Percentiles rank a stretch among this genome's conserved stretches.
Evolutionary conservation across 2,329 filamentous ascomycete species (phyloP).

Genomic region (Hypoxylon sp.): DNA sequence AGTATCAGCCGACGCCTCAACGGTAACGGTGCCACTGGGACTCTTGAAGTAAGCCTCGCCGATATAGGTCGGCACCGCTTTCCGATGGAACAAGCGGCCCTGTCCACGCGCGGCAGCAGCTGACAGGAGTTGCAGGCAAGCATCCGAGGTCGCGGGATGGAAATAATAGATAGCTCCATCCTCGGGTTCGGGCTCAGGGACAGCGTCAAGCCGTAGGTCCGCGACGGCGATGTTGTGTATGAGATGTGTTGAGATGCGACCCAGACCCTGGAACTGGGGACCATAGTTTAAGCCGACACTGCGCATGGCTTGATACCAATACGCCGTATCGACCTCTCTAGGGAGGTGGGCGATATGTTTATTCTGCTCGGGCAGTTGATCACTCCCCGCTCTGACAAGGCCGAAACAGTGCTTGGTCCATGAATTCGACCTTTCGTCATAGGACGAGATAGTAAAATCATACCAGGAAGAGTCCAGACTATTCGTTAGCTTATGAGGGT

Average conservation of each 20-base stretch:
- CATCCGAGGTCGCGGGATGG: neutral
- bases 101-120: neutral
- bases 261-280: conserved; percentile 39
- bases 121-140: neutral
- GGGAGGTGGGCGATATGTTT: conserved; percentile 11
- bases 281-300: conserved; percentile 48
- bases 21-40: neutral
- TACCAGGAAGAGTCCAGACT: conserved; percentile 46
- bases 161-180: neutral
- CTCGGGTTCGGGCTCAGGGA: neutral
- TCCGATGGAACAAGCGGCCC: neutral
- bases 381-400: conserved; percentile 29
- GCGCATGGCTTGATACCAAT: conserved; percentile 39
- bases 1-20: neutral
- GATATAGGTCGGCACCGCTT: neutral
- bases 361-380: neutral
- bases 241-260: neutral
- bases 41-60: neutral
- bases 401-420: conserved; percentile 53
- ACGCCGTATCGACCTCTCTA: conserved; percentile 10
- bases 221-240: neutral
- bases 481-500: conserved; percentile 15
- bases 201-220: neutral
- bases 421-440: conserved; percentile 30
- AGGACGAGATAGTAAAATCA: conserved; percentile 50